Conservation (phyloP, 2,329 filamentous ascomycete genomes). For the Beauveria sp. region DNA sequence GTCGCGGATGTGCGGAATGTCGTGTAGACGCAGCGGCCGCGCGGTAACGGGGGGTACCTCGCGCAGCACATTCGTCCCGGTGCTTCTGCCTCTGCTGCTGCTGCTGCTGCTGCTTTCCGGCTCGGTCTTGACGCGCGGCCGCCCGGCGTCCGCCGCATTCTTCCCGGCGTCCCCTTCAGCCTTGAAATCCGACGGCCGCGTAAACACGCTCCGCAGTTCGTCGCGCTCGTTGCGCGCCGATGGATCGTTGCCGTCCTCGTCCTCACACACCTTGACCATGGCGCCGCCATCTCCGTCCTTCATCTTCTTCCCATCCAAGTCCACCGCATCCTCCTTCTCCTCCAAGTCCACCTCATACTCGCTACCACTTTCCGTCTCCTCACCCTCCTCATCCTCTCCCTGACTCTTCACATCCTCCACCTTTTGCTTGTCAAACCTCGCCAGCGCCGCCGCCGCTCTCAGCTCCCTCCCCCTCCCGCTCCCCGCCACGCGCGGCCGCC, state of each 20-base stretch:
- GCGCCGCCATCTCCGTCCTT: slow-evolving; percentile 58
- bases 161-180: not conserved
- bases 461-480: slow-evolving; percentile 70
- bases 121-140: not conserved
- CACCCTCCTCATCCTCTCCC: slow-evolving; percentile 23
- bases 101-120: not conserved
- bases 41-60: not conserved
- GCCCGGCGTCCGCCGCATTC: not conserved
- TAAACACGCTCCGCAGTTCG: slow-evolving; percentile 50
- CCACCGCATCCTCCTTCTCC: slow-evolving; percentile 42
- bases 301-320: slow-evolving; percentile 57
- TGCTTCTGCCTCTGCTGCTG: not conserved
- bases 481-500: slow-evolving; percentile 65
- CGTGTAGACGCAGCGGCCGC: not conserved
- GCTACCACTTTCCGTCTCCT: slow-evolving; percentile 36
- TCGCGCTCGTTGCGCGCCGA: slow-evolving; percentile 43
- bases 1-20: slow-evolving; percentile 1
- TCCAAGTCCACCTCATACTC: slow-evolving; percentile 31
- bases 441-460: slow-evolving; percentile 67
- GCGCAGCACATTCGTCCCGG: not conserved
- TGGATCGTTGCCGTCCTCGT: slow-evolving; percentile 49
- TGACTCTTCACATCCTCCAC: slow-evolving; percentile 31
- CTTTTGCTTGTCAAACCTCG: slow-evolving; percentile 57
- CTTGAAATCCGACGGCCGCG: not conserved
- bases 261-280: slow-evolving; percentile 69